Evolutionary conservation across 768 basidiomycete species (phyloP).

Genomic region (Hypholoma fasciculare): DNA sequence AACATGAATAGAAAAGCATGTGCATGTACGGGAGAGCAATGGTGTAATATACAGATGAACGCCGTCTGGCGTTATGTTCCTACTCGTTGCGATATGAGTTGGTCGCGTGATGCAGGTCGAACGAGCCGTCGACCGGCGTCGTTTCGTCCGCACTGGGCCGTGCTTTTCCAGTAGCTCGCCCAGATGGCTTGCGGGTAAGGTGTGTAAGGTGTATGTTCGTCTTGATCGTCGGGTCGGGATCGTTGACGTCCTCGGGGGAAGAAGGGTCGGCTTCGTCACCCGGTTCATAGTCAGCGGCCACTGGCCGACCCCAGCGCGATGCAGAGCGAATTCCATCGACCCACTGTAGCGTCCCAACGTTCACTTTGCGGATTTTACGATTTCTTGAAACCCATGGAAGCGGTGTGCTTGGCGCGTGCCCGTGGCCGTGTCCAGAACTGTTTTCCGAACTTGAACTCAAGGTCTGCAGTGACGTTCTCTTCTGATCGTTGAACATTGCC

Average conservation of each 20-base stretch:
- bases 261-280: constrained; percentile 42
- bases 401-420: constrained; percentile 36
- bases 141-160: constrained; percentile 48
- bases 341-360: constrained; percentile 61
- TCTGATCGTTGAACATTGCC: constrained; percentile 30
- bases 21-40: background rate
- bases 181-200: constrained; percentile 67
- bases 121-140: constrained; percentile 35
- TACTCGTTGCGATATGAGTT: constrained; percentile 9
- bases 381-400: constrained; percentile 63
- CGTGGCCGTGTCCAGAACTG: constrained; percentile 36
- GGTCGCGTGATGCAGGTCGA: constrained; percentile 9
- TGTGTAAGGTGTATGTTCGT: constrained; percentile 52
- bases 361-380: constrained; percentile 61
- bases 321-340: constrained; percentile 67
- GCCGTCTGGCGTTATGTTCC: background rate
- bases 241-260: constrained; percentile 28
- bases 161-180: constrained; percentile 44
- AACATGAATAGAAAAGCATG: background rate
- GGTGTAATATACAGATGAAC: constrained; percentile 5
- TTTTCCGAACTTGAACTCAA: constrained; percentile 16
- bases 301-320: constrained; percentile 56
- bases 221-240: constrained; percentile 32
- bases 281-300: constrained; percentile 33
- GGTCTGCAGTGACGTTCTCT: constrained; percentile 17